Conservation (phyloP, 2,329 filamentous ascomycete species). For the Alternaria hordeiaustralica region DNA sequence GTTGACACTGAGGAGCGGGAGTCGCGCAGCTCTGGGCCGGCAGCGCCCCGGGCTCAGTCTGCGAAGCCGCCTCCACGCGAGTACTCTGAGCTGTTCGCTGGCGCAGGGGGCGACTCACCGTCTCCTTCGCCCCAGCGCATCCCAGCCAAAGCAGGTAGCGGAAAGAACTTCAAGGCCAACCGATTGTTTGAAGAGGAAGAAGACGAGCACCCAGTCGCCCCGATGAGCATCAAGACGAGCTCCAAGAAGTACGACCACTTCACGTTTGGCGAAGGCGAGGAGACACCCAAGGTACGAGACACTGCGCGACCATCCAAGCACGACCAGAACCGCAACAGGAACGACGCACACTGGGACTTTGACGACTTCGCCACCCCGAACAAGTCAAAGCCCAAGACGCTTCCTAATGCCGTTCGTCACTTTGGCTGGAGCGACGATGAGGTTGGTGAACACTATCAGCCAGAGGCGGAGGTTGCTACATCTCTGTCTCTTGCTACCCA, state of each 20-base stretch:
- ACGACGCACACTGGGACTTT: slow-evolving; percentile 74
- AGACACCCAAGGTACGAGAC: slow-evolving; percentile 40
- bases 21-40: slow-evolving; percentile 55
- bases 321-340: slow-evolving; percentile 10
- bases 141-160: slow-evolving; percentile 54
- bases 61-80: slow-evolving; percentile 73
- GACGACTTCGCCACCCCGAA: slow-evolving; percentile 85
- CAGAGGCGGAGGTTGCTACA: slow-evolving; percentile 22
- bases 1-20: slow-evolving; percentile 57
- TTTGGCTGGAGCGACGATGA: slow-evolving; percentile 78
- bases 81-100: slow-evolving; percentile 72
- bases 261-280: slow-evolving; percentile 72
- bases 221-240: slow-evolving; percentile 66
- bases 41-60: slow-evolving; percentile 68
- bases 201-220: slow-evolving; percentile 38
- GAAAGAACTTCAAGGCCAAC: slow-evolving; percentile 60
- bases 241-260: slow-evolving; percentile 86
- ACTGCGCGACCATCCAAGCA: slow-evolving; percentile 62
- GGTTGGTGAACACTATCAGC: slow-evolving; percentile 41
- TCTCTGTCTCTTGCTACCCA: slow-evolving; percentile 1
- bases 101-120: slow-evolving; percentile 53
- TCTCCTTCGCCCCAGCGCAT: slow-evolving; percentile 52
- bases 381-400: slow-evolving; percentile 70
- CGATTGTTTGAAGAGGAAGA: slow-evolving; percentile 65
- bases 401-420: slow-evolving; percentile 75